A percentile compares a stretch with the other conserved stretches of the same genome.
These are phyloP conservation scores for Nepenthes alata DNA, from an alignment of 179 eudicot species.

Conservation along the genomic window DNA sequence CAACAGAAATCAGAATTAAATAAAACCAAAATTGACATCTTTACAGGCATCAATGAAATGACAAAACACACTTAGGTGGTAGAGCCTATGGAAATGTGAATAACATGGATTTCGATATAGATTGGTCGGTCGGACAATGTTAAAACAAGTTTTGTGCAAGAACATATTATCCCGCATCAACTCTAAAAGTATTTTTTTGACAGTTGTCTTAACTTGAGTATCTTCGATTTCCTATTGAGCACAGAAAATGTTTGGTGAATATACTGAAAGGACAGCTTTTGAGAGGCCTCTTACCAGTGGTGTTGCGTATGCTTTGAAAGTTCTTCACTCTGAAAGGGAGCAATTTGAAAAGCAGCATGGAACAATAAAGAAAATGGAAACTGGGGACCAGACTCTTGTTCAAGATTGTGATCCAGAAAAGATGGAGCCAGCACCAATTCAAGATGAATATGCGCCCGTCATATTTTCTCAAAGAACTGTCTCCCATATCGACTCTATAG, in stretches of 20 bases:
- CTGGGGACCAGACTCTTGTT: conserved; percentile 68
- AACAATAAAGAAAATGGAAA: conserved; percentile 73
- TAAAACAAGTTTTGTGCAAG: neutral
- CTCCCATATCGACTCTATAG: conserved; percentile 78
- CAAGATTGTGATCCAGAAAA: conserved; percentile 63
- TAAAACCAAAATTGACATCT: no score
- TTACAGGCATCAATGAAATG: no score
- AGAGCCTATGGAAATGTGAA: no score
- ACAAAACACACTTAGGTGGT: no score
- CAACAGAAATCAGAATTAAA: no score
- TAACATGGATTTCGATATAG: no score
- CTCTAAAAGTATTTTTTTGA: neutral
- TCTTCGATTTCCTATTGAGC: conserved; percentile 2
- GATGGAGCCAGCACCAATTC: conserved; percentile 63
- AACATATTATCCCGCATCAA: neutral
- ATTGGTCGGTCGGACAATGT: no score
- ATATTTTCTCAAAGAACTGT: conserved; percentile 81
- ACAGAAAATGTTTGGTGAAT: conserved; percentile 79
- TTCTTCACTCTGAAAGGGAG: conserved; percentile 67
- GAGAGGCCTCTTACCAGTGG: conserved; percentile 97
- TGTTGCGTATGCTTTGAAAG: conserved; percentile 84
- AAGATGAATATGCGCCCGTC: conserved; percentile 95
- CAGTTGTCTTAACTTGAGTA: neutral
- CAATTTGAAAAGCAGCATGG: conserved; percentile 68
- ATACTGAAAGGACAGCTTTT: conserved; percentile 75